Conservation (phyloP, 257 asterid genomes). For the Rhazya stricta region DNA sequence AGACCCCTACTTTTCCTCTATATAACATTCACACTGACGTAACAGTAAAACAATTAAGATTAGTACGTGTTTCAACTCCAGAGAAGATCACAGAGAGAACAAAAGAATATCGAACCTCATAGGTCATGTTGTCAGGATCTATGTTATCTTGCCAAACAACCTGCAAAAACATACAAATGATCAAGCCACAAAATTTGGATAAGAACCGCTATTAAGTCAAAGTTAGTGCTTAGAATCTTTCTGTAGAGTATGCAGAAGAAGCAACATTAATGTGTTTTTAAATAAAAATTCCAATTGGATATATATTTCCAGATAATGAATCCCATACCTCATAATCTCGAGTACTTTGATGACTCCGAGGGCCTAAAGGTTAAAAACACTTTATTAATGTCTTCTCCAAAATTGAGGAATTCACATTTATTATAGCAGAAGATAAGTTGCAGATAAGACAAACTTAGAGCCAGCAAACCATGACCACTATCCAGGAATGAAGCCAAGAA, state of each 20-base stretch:
- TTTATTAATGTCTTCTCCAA: background rate
- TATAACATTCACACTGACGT: background rate
- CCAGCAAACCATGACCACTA: background rate
- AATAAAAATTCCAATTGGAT: background rate
- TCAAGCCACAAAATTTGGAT: background rate
- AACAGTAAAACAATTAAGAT: background rate
- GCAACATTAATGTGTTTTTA: too few species aligned
- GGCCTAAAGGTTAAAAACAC: slow-evolving; percentile 40
- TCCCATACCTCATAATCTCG: slow-evolving; percentile 59
- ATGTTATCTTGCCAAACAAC: slow-evolving; percentile 63
- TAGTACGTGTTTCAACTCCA: background rate
- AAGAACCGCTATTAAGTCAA: background rate
- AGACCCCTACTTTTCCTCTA: background rate
- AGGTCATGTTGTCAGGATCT: slow-evolving; percentile 83
- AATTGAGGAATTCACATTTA: background rate
- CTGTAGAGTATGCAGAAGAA: background rate
- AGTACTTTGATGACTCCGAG: slow-evolving; percentile 52
- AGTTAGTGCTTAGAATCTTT: background rate
- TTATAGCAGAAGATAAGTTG: background rate
- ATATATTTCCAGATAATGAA: background rate
- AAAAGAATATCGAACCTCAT: slow-evolving; percentile 49
- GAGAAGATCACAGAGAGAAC: background rate
- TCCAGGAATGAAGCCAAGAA: background rate
- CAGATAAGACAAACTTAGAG: background rate
- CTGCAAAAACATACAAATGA: slow-evolving; percentile 31